phyloP scores from a whole-genome alignment of 129 eudicot species.

The Centaurea solstitialis region DNA sequence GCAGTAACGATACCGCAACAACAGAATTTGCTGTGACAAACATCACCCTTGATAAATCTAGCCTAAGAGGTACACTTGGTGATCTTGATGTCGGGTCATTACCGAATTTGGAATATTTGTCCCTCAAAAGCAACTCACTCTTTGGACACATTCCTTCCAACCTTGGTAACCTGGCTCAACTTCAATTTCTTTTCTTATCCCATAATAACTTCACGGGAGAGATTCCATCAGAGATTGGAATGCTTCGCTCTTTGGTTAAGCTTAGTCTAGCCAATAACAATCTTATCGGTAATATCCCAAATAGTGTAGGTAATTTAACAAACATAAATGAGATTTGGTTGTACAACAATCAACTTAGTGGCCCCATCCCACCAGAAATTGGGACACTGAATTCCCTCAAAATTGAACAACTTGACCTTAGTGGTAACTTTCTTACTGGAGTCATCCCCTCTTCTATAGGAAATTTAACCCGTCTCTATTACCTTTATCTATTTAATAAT shows the following conservation, averaged over 20 bases:
- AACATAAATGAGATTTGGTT: background rate
- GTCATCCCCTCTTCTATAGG: background rate
- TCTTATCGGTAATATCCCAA: slow-evolving; percentile 19
- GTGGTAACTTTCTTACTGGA: background rate
- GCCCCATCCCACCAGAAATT: slow-evolving; percentile 18
- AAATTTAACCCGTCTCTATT: slow-evolving; percentile 1
- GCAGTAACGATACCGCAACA: background rate
- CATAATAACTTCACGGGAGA: background rate
- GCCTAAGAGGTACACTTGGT: background rate
- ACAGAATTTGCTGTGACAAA: background rate
- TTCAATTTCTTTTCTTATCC: background rate
- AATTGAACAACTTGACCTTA: too few relatives aligned
- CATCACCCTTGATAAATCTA: background rate
- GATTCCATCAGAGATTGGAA: slow-evolving; percentile 12
- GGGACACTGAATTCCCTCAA: slow-evolving; percentile 6
- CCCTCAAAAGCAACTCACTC: slow-evolving; percentile 20
- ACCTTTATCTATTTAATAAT: background rate
- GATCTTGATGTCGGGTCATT: slow-evolving; percentile 13
- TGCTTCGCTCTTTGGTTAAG: background rate
- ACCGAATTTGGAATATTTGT: slow-evolving; percentile 4
- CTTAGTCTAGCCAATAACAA: background rate
- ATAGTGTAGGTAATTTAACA: slow-evolving; percentile 4
- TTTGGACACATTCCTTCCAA: slow-evolving; percentile 1
- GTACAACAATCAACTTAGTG: background rate
- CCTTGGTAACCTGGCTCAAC: slow-evolving; percentile 20